Evolutionary conservation across 2,329 filamentous ascomycete species (phyloP), one percentile per base, ranked within the genome.

Genomic region (Fusarium algeriense): DNA sequence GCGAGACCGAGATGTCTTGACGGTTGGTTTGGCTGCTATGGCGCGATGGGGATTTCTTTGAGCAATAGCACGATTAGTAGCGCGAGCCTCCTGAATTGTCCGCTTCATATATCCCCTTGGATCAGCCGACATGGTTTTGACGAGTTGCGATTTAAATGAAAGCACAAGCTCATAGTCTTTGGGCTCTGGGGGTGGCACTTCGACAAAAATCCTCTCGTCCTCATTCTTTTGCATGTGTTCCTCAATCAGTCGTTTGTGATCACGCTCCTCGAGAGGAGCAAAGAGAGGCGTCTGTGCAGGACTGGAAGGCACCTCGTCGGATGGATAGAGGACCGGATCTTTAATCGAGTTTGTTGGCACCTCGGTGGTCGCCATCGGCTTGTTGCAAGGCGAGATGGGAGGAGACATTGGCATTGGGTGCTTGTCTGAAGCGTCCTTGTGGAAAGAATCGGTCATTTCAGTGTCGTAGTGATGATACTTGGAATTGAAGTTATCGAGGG

Each of bases 291-390:
- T 81, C 61, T 87, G 83, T 5, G 83, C 77, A 9, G 84, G 80
- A 46, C 83, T 83, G 14, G 80, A 72, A 6, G 76, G 80, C 50
- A 41, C 73, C 14, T 77, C 86, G 40, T 83, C 83, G 40, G 75
- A 58, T 13, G 88, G 88, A 70, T 88, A 91, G 35, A 91, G 80
- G 37, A 91, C 88, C 4, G 88, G 88, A 67, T 90, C 89, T 69
- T 84, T 83, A 59, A 84, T 77, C 44, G 80, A 77, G 43, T 66
- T 63, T 26, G 71, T 64, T 0, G 78, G 73, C 3, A 74, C 72
- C 38, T 80, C 75, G 35, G 71, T 76, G 46, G 78, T 77, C 50
- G 83, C 79, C 53, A 82, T 78, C 6, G 78, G 67, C 56, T 83
- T 84, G 64, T 81, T 83, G 61, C 83, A 83, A 10, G 81, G 81